These are phyloP conservation scores for Sporothrix luriei DNA, from an alignment of 2,329 filamentous ascomycete genomes.

Conservation along the genomic window DNA sequence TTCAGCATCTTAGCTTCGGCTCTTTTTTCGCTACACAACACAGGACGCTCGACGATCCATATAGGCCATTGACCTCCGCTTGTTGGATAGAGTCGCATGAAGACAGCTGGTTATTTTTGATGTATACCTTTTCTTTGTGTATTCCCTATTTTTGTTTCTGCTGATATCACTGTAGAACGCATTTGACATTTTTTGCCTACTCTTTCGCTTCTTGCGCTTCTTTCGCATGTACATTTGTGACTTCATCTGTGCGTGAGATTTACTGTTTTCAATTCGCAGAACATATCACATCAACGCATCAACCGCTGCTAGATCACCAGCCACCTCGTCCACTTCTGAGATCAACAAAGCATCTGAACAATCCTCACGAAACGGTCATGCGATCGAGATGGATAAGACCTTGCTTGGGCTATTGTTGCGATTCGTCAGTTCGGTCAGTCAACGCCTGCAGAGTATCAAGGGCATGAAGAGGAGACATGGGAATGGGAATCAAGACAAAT, in stretches of 20 bases:
- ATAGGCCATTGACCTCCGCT: not conserved
- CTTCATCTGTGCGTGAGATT: constrained; percentile 31
- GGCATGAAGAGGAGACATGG: not conserved
- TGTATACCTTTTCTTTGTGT: constrained; percentile 31
- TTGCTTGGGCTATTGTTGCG: constrained; percentile 57
- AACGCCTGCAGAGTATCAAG: not conserved
- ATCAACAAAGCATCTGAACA: not conserved
- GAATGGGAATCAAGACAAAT: constrained; percentile 26
- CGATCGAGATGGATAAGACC: constrained; percentile 65
- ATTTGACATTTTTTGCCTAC: not conserved
- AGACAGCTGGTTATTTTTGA: constrained; percentile 30
- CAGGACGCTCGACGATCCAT: constrained; percentile 15
- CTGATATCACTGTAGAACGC: constrained; percentile 37
- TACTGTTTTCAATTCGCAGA: not conserved
- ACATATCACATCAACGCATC: constrained; percentile 1
- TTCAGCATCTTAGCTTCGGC: constrained; percentile 2
- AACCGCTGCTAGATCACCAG: not conserved
- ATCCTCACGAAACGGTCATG: constrained; percentile 38
- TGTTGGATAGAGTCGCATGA: constrained; percentile 29
- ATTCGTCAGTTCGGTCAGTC: constrained; percentile 2
- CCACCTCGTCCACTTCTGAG: not conserved
- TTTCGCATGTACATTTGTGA: not conserved
- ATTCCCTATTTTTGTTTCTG: constrained; percentile 35
- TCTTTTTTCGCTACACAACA: constrained; percentile 13
- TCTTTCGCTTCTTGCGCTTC: not conserved